These are phyloP conservation scores for Lecanosticta acicola DNA, from an alignment of 2,329 filamentous ascomycete genomes.

Conservation along the genomic window DNA sequence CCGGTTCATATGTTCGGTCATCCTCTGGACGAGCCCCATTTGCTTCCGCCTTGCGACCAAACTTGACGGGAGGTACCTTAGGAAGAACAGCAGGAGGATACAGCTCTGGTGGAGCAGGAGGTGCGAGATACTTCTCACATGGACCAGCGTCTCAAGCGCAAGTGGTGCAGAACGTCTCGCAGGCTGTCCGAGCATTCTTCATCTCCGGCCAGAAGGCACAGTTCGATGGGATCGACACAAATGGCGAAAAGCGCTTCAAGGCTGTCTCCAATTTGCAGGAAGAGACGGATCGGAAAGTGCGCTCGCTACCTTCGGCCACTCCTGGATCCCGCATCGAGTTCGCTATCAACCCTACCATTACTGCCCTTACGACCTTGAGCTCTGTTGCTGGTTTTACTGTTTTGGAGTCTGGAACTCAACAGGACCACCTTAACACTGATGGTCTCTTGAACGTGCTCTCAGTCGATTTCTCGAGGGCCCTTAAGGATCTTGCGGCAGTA, in stretches of 20 bases:
- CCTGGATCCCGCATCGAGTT: constrained; percentile 88
- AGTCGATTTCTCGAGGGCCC: constrained; percentile 76
- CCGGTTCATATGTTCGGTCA: constrained; percentile 53
- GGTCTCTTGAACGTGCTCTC: constrained; percentile 81
- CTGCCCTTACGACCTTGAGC: constrained; percentile 70
- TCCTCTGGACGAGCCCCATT: constrained; percentile 77
- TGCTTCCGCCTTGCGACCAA: constrained; percentile 80
- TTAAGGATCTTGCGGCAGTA: constrained; percentile 75
- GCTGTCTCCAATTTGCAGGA: constrained; percentile 69
- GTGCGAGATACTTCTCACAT: constrained; percentile 84
- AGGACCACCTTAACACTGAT: constrained; percentile 68
- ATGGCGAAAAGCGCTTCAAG: constrained; percentile 74
- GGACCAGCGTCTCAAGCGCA: constrained; percentile 78
- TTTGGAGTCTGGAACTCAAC: constrained; percentile 32
- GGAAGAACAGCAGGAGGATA: constrained; percentile 89
- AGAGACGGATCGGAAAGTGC: constrained; percentile 63
- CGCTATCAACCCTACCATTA: constrained; percentile 79
- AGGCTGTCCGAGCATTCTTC: constrained; percentile 85
- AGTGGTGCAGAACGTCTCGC: constrained; percentile 90
- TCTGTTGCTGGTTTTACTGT: constrained; percentile 51
- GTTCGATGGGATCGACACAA: constrained; percentile 68
- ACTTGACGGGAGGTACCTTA: constrained; percentile 80
- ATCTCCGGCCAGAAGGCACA: constrained; percentile 84
- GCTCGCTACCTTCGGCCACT: constrained; percentile 49
- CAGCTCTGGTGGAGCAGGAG: constrained; percentile 60